These are phyloP conservation scores for Starmerella apis DNA, from an alignment of 805 yeast genomes.

Conservation along the genomic window DNA sequence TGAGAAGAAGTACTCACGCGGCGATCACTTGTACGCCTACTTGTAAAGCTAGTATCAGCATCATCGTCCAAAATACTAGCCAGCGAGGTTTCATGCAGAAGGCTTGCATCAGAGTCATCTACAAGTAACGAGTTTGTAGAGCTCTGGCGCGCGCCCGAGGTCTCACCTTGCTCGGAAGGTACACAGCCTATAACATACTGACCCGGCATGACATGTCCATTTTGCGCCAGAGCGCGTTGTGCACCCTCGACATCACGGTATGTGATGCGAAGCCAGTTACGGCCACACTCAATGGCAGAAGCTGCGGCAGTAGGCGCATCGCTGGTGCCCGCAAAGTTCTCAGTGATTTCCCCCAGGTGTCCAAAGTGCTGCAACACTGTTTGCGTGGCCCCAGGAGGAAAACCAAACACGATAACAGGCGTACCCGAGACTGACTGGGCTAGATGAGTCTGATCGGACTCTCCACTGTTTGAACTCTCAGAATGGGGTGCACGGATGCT, in stretches of 20 bases:
- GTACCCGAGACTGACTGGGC: neutral
- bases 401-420: slow-evolving; percentile 80
- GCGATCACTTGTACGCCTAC: neutral
- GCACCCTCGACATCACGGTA: slow-evolving; percentile 68
- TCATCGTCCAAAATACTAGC: slow-evolving; percentile 12
- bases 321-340: slow-evolving; percentile 43
- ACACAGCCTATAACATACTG: slow-evolving; percentile 51
- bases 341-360: slow-evolving; percentile 70
- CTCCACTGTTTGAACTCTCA: slow-evolving; percentile 1
- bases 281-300: slow-evolving; percentile 69
- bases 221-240: slow-evolving; percentile 71
- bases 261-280: slow-evolving; percentile 85
- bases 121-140: slow-evolving; percentile 23
- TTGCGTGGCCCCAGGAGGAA: slow-evolving; percentile 63
- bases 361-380: slow-evolving; percentile 61
- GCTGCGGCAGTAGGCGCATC: slow-evolving; percentile 23
- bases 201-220: slow-evolving; percentile 63
- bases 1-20: neutral
- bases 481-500: slow-evolving; percentile 13
- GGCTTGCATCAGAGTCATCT: slow-evolving; percentile 21
- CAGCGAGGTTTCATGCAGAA: slow-evolving; percentile 19
- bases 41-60: slow-evolving; percentile 4
- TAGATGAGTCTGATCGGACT: neutral
- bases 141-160: slow-evolving; percentile 12
- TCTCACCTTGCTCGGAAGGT: slow-evolving; percentile 34